These are phyloP conservation scores for Mycogone perniciosa DNA, from an alignment of 2,329 filamentous ascomycete genomes.

Conservation along the genomic window DNA sequence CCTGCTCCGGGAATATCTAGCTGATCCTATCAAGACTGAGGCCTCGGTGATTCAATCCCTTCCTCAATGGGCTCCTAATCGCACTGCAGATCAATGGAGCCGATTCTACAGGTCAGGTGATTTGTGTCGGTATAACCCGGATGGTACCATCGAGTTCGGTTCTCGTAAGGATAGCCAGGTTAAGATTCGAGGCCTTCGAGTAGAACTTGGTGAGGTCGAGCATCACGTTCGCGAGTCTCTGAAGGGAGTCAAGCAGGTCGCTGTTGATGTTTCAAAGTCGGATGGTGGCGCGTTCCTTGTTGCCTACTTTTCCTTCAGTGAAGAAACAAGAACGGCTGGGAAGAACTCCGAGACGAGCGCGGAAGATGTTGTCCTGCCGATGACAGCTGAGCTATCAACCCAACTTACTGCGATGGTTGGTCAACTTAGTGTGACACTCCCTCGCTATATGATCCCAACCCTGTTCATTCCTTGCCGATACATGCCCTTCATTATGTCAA, in stretches of 20 bases:
- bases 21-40: constrained; percentile 12
- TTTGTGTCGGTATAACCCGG: constrained; percentile 13
- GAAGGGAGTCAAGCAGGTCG: constrained; percentile 6
- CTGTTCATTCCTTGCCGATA: constrained; percentile 9
- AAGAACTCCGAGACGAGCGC: neutral
- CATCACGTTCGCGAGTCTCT: constrained; percentile 9
- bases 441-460: constrained; percentile 10
- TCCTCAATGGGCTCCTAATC: constrained; percentile 4
- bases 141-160: constrained; percentile 16
- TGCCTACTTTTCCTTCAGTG: constrained; percentile 9
- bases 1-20: constrained; percentile 40
- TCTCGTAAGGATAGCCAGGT: constrained; percentile 20
- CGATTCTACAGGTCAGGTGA: constrained; percentile 17
- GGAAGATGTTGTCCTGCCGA: neutral
- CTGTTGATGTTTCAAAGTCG: constrained; percentile 9
- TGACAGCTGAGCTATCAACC: constrained; percentile 5
- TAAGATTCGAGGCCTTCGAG: constrained; percentile 18
- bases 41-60: neutral
- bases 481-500: constrained; percentile 11
- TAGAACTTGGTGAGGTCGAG: constrained; percentile 17
- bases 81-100: neutral
- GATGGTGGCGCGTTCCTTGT: constrained; percentile 6
- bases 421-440: constrained; percentile 8
- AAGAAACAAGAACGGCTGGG: constrained; percentile 3
- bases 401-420: constrained; percentile 5